These are phyloP conservation scores for Ceratobasidium sp. DNA, from an alignment of 1,284 basidiomycete genomes.

Conservation along the genomic window DNA sequence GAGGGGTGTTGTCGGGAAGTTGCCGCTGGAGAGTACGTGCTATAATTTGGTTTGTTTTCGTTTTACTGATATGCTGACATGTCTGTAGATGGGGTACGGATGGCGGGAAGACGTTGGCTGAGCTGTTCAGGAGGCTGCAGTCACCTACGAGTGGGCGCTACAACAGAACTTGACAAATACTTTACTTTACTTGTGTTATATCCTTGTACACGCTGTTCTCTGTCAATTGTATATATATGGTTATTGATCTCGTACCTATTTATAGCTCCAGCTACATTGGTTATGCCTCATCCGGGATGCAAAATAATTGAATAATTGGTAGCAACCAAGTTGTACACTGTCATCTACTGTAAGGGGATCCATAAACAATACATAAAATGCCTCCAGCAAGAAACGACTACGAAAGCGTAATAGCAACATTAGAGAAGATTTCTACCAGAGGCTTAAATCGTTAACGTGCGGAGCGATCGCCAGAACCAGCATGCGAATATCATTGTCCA, in stretches of 20 bases:
- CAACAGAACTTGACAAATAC: not conserved
- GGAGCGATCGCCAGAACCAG: slow-evolving; percentile 42
- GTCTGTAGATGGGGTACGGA: slow-evolving; percentile 72
- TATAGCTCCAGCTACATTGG: not conserved
- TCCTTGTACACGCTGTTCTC: not conserved
- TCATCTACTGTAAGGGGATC: slow-evolving; percentile 16
- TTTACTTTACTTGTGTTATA: not conserved
- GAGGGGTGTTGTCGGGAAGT: slow-evolving; percentile 77
- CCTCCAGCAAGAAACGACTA: slow-evolving; percentile 7
- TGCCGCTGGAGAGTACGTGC: slow-evolving; percentile 74
- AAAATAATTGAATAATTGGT: slow-evolving; percentile 45
- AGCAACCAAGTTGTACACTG: slow-evolving; percentile 28
- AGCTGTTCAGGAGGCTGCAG: slow-evolving; percentile 73
- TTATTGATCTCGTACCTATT: no score
- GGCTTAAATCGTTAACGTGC: slow-evolving; percentile 21
- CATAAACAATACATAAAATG: slow-evolving; percentile 38
- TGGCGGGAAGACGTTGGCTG: slow-evolving; percentile 74
- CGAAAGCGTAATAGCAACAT: not conserved
- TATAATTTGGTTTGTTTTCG: not conserved
- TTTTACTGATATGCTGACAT: not conserved
- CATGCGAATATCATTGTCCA: slow-evolving; percentile 41
- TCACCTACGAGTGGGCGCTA: slow-evolving; percentile 57
- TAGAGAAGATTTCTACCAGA: slow-evolving; percentile 5
- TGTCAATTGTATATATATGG: not conserved
- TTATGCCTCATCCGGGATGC: not conserved